Evolutionary conservation across 2,329 filamentous ascomycete species (phyloP).

Genomic region (Fusarium stilboides): DNA sequence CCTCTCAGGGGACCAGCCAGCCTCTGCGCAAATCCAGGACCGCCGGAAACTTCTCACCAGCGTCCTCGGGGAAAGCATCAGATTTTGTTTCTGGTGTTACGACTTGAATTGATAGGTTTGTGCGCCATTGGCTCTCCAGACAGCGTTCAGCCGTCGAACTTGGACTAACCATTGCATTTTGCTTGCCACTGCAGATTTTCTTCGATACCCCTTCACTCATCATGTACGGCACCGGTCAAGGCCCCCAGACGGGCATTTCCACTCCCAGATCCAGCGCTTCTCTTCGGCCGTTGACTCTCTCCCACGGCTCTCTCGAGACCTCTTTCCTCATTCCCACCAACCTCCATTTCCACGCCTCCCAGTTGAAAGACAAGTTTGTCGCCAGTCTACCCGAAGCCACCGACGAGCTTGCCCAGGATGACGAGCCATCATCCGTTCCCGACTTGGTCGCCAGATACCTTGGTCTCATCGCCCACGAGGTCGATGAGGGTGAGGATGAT

Average conservation of each 20-base stretch:
- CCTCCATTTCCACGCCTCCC: conserved; percentile 95
- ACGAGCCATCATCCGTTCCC: conserved; percentile 95
- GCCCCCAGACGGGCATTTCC: conserved; percentile 94
- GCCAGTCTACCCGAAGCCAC: conserved; percentile 90
- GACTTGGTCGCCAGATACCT: conserved; percentile 96
- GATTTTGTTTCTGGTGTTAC: conserved; percentile 43
- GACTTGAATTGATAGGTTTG: conserved; percentile 55
- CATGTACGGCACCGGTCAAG: conserved; percentile 90
- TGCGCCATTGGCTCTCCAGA: conserved; percentile 24
- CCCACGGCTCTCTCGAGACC: conserved; percentile 95
- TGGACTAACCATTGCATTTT: conserved; percentile 38
- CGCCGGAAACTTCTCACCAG: conserved; percentile 46
- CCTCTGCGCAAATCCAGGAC: conserved; percentile 48
- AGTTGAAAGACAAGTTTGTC: conserved; percentile 92
- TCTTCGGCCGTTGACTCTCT: conserved; percentile 89
- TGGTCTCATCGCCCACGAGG: conserved; percentile 88
- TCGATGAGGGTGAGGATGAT: conserved; percentile 93
- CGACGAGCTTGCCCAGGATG: conserved; percentile 97
- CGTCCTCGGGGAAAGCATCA: conserved; percentile 50
- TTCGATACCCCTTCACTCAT: conserved; percentile 64
- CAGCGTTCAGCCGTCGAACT: not conserved
- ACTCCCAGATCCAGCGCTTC: conserved; percentile 95
- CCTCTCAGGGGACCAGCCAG: conserved; percentile 50
- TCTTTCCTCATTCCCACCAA: conserved; percentile 95
- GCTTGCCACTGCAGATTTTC: conserved; percentile 48